Conservation (phyloP, 176 grass and related monocot genomes). For the Eremochloa ophiuroides region DNA sequence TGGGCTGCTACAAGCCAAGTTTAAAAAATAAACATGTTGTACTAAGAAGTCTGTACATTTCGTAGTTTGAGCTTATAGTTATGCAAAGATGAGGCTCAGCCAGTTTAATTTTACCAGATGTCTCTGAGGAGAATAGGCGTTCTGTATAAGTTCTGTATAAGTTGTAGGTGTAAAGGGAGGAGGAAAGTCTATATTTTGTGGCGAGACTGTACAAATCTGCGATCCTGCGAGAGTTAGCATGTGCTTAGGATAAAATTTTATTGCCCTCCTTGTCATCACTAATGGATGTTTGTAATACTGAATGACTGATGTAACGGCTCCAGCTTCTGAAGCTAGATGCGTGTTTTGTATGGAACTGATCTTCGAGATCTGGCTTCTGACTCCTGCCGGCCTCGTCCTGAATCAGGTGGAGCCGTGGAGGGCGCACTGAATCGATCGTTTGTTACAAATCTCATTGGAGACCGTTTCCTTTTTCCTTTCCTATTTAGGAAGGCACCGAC, state of each 20-base stretch:
- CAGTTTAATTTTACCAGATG: constrained; percentile 53
- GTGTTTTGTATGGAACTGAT: background rate
- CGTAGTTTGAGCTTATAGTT: constrained; percentile 74
- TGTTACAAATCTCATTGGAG: background rate
- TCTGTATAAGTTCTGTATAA: too few species aligned
- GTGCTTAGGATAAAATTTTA: constrained; percentile 28
- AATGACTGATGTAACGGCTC: constrained; percentile 14
- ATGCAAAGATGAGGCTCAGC: constrained; percentile 53
- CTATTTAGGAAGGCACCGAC: background rate
- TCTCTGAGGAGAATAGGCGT: constrained; percentile 57
- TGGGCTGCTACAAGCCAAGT: constrained; percentile 60
- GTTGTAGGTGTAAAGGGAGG: constrained; percentile 73
- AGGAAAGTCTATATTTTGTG: constrained; percentile 50
- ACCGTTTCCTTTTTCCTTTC: background rate
- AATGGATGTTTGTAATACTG: constrained; percentile 21
- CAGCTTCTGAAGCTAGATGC: constrained; percentile 15
- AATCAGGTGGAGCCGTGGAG: background rate
- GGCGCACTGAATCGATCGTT: background rate
- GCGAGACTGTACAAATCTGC: constrained; percentile 85
- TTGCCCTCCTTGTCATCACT: constrained; percentile 6
- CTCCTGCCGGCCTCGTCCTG: too few species aligned
- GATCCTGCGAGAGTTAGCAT: constrained; percentile 25
- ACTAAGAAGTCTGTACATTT: constrained; percentile 77
- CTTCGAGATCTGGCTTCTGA: background rate
- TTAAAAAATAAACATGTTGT: constrained; percentile 76